phyloP scores from a whole-genome alignment of 2,329 filamentous ascomycete species.

The Sodiomyces alkalinus region DNA sequence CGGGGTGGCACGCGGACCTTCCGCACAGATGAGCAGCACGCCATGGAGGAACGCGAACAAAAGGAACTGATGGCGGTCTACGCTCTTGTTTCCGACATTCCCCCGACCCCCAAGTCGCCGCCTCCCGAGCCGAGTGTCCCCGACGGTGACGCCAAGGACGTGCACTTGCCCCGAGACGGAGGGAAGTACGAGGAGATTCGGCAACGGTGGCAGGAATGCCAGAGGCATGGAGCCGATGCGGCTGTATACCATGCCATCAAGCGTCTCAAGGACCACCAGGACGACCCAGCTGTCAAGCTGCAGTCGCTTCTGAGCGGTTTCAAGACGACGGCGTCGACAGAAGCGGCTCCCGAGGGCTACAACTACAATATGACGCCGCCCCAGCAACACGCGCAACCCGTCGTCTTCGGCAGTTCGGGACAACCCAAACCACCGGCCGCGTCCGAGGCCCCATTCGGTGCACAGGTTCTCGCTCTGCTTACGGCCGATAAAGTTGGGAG shows the following conservation, averaged over 20 bases:
- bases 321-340: slow-evolving; percentile 9
- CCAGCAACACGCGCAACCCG: neutral
- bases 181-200: slow-evolving; percentile 32
- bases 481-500: slow-evolving; percentile 25
- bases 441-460: slow-evolving; percentile 19
- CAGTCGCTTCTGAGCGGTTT: slow-evolving; percentile 24
- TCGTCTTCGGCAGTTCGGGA: slow-evolving; percentile 1
- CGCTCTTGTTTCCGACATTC: slow-evolving; percentile 36
- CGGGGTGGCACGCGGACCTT: slow-evolving; percentile 36
- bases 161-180: slow-evolving; percentile 22
- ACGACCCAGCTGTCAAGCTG: slow-evolving; percentile 19
- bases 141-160: slow-evolving; percentile 13
- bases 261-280: slow-evolving; percentile 22
- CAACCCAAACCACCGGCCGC: slow-evolving; percentile 14
- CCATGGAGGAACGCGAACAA: slow-evolving; percentile 40
- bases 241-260: slow-evolving; percentile 26
- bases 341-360: slow-evolving; percentile 1
- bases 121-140: slow-evolving; percentile 16
- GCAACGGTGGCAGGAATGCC: slow-evolving; percentile 30
- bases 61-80: slow-evolving; percentile 48
- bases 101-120: slow-evolving; percentile 40
- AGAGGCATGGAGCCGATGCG: slow-evolving; percentile 25
- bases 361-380: slow-evolving; percentile 9
- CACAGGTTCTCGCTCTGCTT: slow-evolving; percentile 27
- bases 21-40: slow-evolving; percentile 37